Conservation (phyloP, 805 yeast genomes). For the Teunomyces kruisii region DNA sequence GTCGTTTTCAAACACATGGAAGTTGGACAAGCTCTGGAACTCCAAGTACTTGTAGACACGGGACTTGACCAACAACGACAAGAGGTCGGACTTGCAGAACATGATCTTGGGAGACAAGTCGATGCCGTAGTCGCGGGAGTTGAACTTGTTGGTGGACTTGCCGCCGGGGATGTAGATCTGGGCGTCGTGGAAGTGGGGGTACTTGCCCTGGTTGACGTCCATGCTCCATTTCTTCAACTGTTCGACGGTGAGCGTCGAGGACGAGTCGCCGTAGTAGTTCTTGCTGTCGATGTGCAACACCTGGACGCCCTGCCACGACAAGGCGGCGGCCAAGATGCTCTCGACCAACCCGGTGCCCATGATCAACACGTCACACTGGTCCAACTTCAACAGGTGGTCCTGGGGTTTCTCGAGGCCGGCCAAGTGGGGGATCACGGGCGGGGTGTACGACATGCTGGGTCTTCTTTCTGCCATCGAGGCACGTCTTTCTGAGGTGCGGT, state of each 20-base stretch:
- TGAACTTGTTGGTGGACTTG: slow-evolving; percentile 48
- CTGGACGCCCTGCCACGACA: slow-evolving; percentile 97
- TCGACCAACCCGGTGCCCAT: slow-evolving; percentile 93
- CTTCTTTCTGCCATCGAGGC: slow-evolving; percentile 70
- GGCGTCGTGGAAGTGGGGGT: slow-evolving; percentile 62
- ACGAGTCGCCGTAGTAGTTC: slow-evolving; percentile 83
- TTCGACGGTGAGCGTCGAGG: slow-evolving; percentile 83
- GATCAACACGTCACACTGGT: slow-evolving; percentile 77
- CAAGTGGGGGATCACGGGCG: slow-evolving; percentile 61
- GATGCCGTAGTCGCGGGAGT: slow-evolving; percentile 76
- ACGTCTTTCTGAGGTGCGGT: slow-evolving; percentile 43
- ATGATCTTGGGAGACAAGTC: slow-evolving; percentile 85
- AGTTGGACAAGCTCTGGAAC: slow-evolving; percentile 82
- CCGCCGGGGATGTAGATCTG: slow-evolving; percentile 71
- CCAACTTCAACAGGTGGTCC: slow-evolving; percentile 61
- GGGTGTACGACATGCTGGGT: slow-evolving; percentile 47
- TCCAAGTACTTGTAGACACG: slow-evolving; percentile 90
- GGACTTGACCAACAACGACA: slow-evolving; percentile 74
- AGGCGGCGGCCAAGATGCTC: slow-evolving; percentile 85
- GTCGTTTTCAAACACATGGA: slow-evolving; percentile 94
- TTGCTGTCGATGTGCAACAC: slow-evolving; percentile 88
- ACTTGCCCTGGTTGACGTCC: slow-evolving; percentile 54
- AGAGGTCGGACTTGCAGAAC: slow-evolving; percentile 87
- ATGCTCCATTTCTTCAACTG: slow-evolving; percentile 83
- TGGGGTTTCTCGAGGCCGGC: slow-evolving; percentile 78